Conservation (phyloP, 2,329 filamentous ascomycete genomes). For the Bipolaris sorokiniana region DNA sequence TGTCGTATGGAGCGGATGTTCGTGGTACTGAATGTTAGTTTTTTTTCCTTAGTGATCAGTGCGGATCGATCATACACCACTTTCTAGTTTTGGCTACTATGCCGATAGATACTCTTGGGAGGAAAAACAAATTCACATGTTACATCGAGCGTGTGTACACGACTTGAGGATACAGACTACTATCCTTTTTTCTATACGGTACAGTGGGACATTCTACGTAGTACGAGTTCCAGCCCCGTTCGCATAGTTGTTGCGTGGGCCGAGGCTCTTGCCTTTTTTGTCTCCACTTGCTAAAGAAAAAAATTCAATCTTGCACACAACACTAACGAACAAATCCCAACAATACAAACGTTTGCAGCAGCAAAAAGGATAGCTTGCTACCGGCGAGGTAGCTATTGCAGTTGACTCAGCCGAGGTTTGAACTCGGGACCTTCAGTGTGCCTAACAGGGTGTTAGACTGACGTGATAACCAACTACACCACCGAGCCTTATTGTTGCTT, state of each 20-base stretch:
- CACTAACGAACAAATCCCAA: neutral
- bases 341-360: neutral
- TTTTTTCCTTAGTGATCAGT: neutral
- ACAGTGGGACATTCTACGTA: neutral
- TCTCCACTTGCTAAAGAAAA: slow-evolving; percentile 2
- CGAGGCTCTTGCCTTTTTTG: neutral
- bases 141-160: neutral
- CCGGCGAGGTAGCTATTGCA: neutral
- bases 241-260: neutral
- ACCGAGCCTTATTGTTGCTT: slow-evolving; percentile 32
- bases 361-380: slow-evolving; percentile 1
- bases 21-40: neutral
- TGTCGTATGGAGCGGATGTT: too few species aligned
- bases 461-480: slow-evolving; percentile 58
- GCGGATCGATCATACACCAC: too few species aligned
- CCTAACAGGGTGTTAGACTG: slow-evolving; percentile 49
- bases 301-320: neutral
- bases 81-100: too few species aligned
- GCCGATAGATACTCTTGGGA: too few species aligned
- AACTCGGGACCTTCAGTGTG: slow-evolving; percentile 26
- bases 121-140: neutral
- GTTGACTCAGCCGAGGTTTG: slow-evolving; percentile 25
- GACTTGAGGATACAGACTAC: too few species aligned
- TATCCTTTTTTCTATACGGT: too few species aligned
- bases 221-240: too few species aligned